These are phyloP conservation scores for Sodiomyces alkalinus DNA, from an alignment of 2,329 filamentous ascomycete species.

Conservation along the genomic window DNA sequence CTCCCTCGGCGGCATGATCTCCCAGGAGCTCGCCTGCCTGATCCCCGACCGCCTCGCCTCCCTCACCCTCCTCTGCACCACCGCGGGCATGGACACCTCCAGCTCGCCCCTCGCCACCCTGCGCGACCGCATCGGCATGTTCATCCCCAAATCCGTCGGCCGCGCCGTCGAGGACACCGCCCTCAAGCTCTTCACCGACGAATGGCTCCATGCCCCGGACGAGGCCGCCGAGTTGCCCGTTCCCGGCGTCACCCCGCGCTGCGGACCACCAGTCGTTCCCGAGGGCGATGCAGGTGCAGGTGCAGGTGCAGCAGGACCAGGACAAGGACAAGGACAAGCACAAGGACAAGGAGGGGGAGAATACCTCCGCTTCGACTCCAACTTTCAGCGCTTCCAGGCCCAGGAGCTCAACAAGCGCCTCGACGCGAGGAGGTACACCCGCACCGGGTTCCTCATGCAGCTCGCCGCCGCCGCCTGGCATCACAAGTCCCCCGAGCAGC, in stretches of 20 bases:
- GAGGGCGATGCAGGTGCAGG: too few relatives aligned
- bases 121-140: slow-evolving; percentile 34
- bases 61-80: slow-evolving; percentile 46
- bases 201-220: slow-evolving; percentile 50
- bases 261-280: slow-evolving; percentile 15
- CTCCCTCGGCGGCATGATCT: slow-evolving; percentile 84
- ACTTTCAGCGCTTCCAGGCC: slow-evolving; percentile 71
- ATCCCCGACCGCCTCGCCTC: slow-evolving; percentile 36
- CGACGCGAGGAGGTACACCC: slow-evolving; percentile 44
- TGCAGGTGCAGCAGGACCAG: too few relatives aligned
- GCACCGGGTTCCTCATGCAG: slow-evolving; percentile 59
- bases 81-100: slow-evolving; percentile 45
- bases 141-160: slow-evolving; percentile 58
- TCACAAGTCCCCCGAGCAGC: slow-evolving; percentile 52
- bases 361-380: slow-evolving; percentile 50
- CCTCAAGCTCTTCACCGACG: slow-evolving; percentile 46
- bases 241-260: slow-evolving; percentile 24
- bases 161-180: slow-evolving; percentile 49
- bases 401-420: slow-evolving; percentile 60
- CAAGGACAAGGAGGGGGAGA: too few relatives aligned
- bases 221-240: slow-evolving; percentile 30
- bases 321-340: too few relatives aligned
- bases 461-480: slow-evolving; percentile 69
- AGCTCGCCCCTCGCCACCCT: slow-evolving; percentile 51
- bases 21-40: slow-evolving; percentile 58